phyloP scores from a whole-genome alignment of 768 basidiomycete species.

The Boletus coccyginus region DNA sequence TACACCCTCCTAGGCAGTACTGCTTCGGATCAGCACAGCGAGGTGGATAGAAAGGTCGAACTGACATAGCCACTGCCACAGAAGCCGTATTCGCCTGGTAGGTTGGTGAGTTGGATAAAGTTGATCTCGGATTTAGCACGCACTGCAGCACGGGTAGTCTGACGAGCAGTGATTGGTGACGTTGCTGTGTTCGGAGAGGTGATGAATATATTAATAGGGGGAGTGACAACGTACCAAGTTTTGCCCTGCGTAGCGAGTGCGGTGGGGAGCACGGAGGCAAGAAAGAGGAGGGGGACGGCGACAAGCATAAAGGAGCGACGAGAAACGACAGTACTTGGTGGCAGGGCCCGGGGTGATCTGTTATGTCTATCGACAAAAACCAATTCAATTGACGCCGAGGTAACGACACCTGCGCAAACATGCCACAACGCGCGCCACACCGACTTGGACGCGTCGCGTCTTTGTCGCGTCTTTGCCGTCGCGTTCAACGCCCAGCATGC shows the following conservation, averaged over 20 bases:
- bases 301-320: conserved; percentile 21
- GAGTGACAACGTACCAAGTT: conserved; percentile 24
- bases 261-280: conserved; percentile 14
- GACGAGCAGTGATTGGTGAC: conserved; percentile 35
- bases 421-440: conserved; percentile 13
- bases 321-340: conserved; percentile 12
- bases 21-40: conserved; percentile 27
- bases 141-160: conserved; percentile 44
- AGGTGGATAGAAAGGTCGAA: neutral
- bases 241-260: conserved; percentile 22
- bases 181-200: conserved; percentile 29
- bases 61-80: conserved; percentile 45
- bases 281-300: conserved; percentile 17
- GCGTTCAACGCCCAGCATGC: conserved; percentile 15
- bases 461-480: neutral
- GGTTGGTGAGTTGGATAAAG: neutral
- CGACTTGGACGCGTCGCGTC: conserved; percentile 3
- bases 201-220: neutral
- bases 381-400: neutral
- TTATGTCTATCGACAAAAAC: neutral
- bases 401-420: conserved; percentile 12
- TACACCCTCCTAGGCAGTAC: conserved; percentile 88
- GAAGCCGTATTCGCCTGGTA: conserved; percentile 51
- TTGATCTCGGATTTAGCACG: conserved; percentile 9
- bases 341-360: neutral